These are phyloP conservation scores for Ustilago trichophora DNA, from an alignment of 1,284 basidiomycete genomes.

Conservation along the genomic window DNA sequence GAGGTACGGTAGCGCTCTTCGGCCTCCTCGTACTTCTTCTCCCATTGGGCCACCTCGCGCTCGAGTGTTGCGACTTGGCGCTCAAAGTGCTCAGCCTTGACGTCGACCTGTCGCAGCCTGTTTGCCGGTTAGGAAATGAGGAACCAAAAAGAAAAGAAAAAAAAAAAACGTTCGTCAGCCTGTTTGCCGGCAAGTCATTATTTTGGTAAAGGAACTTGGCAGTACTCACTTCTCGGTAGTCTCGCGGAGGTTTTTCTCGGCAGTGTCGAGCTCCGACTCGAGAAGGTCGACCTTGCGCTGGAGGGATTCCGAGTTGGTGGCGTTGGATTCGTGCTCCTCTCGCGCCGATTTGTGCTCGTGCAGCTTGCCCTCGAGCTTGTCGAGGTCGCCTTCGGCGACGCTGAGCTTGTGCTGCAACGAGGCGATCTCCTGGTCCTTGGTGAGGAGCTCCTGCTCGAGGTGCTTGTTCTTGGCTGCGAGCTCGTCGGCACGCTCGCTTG, in stretches of 20 bases:
- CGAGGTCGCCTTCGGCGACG: constrained; percentile 78
- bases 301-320: constrained; percentile 80
- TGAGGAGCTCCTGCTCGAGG: constrained; percentile 79
- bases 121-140: neutral
- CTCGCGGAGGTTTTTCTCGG: constrained; percentile 97
- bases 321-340: constrained; percentile 79
- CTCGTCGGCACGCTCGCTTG: constrained; percentile 68
- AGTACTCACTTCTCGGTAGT: constrained; percentile 89
- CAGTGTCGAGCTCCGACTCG: constrained; percentile 92
- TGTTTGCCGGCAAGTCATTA: too few species aligned
- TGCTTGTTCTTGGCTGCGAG: constrained; percentile 67
- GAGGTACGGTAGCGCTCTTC: constrained; percentile 78
- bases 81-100: constrained; percentile 99
- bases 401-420: constrained; percentile 82
- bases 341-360: constrained; percentile 76
- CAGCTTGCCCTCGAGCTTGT: constrained; percentile 80
- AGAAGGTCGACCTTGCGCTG: constrained; percentile 87
- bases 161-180: too few species aligned
- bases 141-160: neutral
- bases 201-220: neutral
- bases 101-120: constrained; percentile 94
- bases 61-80: constrained; percentile 86
- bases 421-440: constrained; percentile 86
- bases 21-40: constrained; percentile 92
- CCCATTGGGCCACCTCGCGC: constrained; percentile 91